Base-by-base conservation (phyloP, 2,329 filamentous ascomycete genomes). In the Fusarium gaditjirri region DNA sequence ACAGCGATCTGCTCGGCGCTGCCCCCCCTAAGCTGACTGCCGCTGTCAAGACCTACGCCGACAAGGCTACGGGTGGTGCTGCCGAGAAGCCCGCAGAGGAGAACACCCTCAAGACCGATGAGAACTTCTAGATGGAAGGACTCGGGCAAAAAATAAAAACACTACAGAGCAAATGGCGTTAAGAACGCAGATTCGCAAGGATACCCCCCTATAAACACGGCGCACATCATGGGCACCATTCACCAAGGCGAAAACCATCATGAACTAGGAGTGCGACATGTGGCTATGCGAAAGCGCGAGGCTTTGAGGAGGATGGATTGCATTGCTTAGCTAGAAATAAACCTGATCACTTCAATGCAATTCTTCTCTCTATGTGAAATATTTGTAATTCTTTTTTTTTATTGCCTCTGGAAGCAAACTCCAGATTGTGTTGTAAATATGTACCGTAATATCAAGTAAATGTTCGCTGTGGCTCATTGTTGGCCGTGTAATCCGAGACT, bases 1-100 rank as follows among this genome's bases (percentile, higher is more conserved):
- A 59, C 75, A 83, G 86, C 74, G 83, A 82, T 74, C 78, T 87
- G 46, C 81, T 82, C 43, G 83, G 82, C 44, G 81, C 81, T 39
- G 81, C 78, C 60, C 81, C 80, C 9, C 69, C 77, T 11, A 79
- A 77, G 52, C 76, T 83, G 55, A 69, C 79, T 67, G 78, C 78
- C 64, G 58, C 72, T 25, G 70, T 81, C 43, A 71, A 78, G 55
- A 43, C 35, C 4, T 53, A 75, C 41, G 68, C 73, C 47, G 72
- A 68, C 31, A 75, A 78, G 65, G 73, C 71, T 8, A 44, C 16
- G 12, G 35, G 39, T 36, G 50, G 16, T n/a, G 63, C 50, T 31
- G 61, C 64, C 39, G 65, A 61, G 61, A 69, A 57, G 61, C 59
- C 52, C 23, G 62, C 68, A 1, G 65, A 71, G 39, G 67, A 71